These are phyloP conservation scores for Cladosporium austrohemisphaericum DNA, from an alignment of 2,329 filamentous ascomycete species.

Conservation along the genomic window DNA sequence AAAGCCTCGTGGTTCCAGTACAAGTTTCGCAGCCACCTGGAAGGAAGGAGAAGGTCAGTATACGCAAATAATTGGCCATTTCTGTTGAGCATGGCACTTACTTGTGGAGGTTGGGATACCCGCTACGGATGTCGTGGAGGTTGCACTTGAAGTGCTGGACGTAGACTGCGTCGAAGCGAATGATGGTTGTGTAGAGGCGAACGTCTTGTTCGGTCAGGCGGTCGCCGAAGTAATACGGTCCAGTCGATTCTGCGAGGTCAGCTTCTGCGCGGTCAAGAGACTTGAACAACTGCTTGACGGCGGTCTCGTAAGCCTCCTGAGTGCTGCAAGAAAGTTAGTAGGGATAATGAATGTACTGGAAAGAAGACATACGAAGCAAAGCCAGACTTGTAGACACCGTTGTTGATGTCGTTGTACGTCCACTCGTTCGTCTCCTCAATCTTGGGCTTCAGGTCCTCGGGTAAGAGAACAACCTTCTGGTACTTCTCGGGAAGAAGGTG, in stretches of 20 bases:
- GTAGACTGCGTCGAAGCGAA: conserved; percentile 60
- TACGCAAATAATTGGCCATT: not conserved
- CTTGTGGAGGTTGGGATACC: conserved; percentile 74
- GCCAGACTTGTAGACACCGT: conserved; percentile 51
- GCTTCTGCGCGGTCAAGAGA: conserved; percentile 48
- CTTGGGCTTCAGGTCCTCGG: conserved; percentile 39
- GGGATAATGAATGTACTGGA: conserved; percentile 15
- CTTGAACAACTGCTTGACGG: conserved; percentile 44
- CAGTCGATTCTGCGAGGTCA: conserved; percentile 39
- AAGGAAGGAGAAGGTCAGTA: not conserved
- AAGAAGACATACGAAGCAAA: conserved; percentile 42
- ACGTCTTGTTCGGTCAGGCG: conserved; percentile 48
- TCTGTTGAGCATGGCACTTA: conserved; percentile 13
- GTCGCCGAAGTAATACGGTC: conserved; percentile 47
- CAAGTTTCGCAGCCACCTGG: conserved; percentile 70
- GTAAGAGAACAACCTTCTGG: conserved; percentile 44
- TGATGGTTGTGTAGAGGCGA: conserved; percentile 57
- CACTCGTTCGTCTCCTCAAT: conserved; percentile 51
- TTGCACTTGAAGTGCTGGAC: conserved; percentile 72
- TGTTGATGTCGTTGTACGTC: conserved; percentile 52
- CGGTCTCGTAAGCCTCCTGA: conserved; percentile 48
- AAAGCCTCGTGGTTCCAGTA: conserved; percentile 84
- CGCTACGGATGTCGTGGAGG: conserved; percentile 75
- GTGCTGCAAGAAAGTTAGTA: conserved; percentile 27
- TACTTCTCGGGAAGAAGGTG: conserved; percentile 42